Conservation (phyloP, 495 filamentous ascomycete species). For the Aspergillus affinis region DNA sequence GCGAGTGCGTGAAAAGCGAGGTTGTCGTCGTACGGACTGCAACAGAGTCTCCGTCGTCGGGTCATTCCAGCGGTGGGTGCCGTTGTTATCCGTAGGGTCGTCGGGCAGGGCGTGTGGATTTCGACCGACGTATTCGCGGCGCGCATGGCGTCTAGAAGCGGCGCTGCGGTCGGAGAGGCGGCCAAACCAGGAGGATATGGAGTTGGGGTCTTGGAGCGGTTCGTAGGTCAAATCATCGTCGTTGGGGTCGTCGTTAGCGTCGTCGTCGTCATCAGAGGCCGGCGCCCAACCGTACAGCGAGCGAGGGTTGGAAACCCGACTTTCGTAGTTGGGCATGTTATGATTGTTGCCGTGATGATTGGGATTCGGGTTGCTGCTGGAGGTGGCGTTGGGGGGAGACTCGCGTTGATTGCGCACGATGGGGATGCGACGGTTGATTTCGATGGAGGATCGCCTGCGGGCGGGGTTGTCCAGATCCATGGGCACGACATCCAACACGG, state of each 20-base stretch:
- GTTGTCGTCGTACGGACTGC: constrained; percentile 50
- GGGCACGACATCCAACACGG: constrained; percentile 36
- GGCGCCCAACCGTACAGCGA: constrained; percentile 62
- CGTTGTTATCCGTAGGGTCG: constrained; percentile 22
- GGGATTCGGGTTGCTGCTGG: not conserved
- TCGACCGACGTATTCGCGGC: constrained; percentile 23
- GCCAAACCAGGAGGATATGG: constrained; percentile 30
- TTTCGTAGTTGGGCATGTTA: constrained; percentile 47
- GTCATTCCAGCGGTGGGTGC: constrained; percentile 19
- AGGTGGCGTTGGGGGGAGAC: constrained; percentile 15
- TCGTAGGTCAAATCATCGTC: constrained; percentile 31
- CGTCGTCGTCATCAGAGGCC: constrained; percentile 52
- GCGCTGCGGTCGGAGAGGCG: constrained; percentile 29
- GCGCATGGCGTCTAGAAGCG: constrained; percentile 27
- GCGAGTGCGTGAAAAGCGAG: constrained; percentile 43
- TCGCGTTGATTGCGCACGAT: constrained; percentile 39
- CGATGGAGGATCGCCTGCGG: constrained; percentile 32
- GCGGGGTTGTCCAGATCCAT: constrained; percentile 45
- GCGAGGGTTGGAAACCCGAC: constrained; percentile 47
- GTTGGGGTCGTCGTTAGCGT: constrained; percentile 25
- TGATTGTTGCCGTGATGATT: constrained; percentile 3
- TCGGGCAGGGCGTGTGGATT: constrained; percentile 15
- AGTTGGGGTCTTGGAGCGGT: constrained; percentile 27
- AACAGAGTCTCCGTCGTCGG: constrained; percentile 45
- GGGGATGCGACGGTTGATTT: constrained; percentile 46